A percentile compares a stretch with the other conserved stretches of the same genome.
Conservation (phyloP, 2,329 filamentous ascomycete species). For the Huntiella bhutanensis region DNA sequence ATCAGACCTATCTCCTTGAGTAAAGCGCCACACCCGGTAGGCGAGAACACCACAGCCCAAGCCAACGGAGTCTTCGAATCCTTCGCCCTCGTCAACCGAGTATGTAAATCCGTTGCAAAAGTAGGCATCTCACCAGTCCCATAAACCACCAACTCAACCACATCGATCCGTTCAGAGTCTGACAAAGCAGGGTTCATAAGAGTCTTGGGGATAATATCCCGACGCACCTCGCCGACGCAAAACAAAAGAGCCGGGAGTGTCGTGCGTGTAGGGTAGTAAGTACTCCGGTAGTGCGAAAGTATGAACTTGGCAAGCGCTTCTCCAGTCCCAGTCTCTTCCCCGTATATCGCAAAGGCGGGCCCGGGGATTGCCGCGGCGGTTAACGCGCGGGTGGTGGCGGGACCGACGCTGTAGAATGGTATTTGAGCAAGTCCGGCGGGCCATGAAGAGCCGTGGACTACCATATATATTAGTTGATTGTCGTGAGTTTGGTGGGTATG, state of each 20-base stretch:
- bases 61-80: slow-evolving; percentile 33
- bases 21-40: slow-evolving; percentile 45
- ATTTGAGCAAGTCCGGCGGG: slow-evolving; percentile 23
- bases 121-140: slow-evolving; percentile 65
- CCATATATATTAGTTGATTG: not conserved
- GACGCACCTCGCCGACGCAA: slow-evolving; percentile 70
- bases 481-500: not conserved
- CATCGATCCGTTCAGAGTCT: slow-evolving; percentile 33
- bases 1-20: slow-evolving; percentile 34
- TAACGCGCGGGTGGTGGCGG: slow-evolving; percentile 61
- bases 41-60: slow-evolving; percentile 36
- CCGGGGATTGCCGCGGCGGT: slow-evolving; percentile 11
- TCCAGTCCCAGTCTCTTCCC: slow-evolving; percentile 69
- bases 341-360: slow-evolving; percentile 43
- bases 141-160: slow-evolving; percentile 73
- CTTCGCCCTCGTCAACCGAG: slow-evolving; percentile 42
- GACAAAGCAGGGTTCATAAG: slow-evolving; percentile 41
- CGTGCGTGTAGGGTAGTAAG: slow-evolving; percentile 25
- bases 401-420: slow-evolving; percentile 59
- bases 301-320: slow-evolving; percentile 64
- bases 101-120: slow-evolving; percentile 50
- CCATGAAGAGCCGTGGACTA: slow-evolving; percentile 7
- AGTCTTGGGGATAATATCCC: slow-evolving; percentile 76
- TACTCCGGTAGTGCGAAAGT: slow-evolving; percentile 48
- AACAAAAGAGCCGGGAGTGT: slow-evolving; percentile 55